A percentile compares a stretch with the other conserved stretches of the same genome.
Conservation (phyloP, 306 rosid genomes). For the Lotus japonicus region DNA sequence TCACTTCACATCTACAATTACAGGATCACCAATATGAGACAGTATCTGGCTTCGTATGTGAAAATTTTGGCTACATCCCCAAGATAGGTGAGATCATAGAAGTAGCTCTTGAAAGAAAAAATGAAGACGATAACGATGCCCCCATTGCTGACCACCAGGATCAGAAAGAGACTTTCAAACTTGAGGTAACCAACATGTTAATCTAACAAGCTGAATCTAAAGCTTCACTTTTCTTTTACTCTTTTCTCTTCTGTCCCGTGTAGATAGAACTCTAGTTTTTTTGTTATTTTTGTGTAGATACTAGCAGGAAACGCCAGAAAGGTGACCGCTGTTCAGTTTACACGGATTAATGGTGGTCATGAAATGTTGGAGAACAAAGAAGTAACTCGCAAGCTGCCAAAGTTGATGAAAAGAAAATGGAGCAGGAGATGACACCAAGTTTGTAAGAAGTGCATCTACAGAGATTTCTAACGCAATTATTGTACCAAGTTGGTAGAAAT, state of each 20-base stretch:
- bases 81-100: constrained; percentile 76
- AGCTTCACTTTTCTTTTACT: not conserved
- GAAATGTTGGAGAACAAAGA: constrained; percentile 29
- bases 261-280: too few species aligned
- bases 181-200: constrained; percentile 51
- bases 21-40: constrained; percentile 96
- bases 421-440: constrained; percentile 12
- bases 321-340: constrained; percentile 57
- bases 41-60: constrained; percentile 87
- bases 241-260: not conserved
- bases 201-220: too few species aligned
- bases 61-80: constrained; percentile 85
- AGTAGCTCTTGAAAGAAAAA: constrained; percentile 77
- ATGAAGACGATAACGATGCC: constrained; percentile 51
- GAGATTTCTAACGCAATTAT: too few species aligned
- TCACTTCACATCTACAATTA: not conserved
- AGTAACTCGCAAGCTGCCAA: constrained; percentile 46
- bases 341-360: constrained; percentile 29
- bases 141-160: constrained; percentile 58
- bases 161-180: constrained; percentile 50
- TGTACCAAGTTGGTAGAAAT: too few species aligned
- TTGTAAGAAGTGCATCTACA: constrained; percentile 13
- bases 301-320: too few species aligned
- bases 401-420: constrained; percentile 48
- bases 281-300: too few species aligned